Conservation (phyloP, 257 asterid genomes). For the Ajuga chamaepitys region DNA sequence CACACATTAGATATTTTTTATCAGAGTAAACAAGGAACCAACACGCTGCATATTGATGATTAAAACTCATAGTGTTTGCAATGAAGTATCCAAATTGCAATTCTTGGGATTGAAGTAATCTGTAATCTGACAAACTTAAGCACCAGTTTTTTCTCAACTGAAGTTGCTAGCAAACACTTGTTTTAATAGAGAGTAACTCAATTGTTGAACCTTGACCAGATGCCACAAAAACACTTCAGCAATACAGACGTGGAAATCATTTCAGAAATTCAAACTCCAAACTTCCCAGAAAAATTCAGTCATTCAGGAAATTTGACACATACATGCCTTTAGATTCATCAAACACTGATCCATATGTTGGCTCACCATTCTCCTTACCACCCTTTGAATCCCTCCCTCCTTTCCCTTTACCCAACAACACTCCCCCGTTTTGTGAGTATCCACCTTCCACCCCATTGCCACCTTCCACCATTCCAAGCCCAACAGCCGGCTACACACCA, state of each 20-base stretch:
- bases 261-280: slow-evolving; percentile 21
- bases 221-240: slow-evolving; percentile 29
- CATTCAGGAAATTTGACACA: slow-evolving; percentile 23
- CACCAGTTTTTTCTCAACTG: not conserved
- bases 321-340: slow-evolving; percentile 37
- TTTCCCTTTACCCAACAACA: slow-evolving; percentile 33
- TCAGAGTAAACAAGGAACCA: too few relatives aligned
- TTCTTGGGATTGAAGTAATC: not conserved
- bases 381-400: slow-evolving; percentile 89
- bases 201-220: slow-evolving; percentile 23
- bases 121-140: too few relatives aligned
- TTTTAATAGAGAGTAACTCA: not conserved
- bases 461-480: slow-evolving; percentile 36
- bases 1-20: too few relatives aligned
- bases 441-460: slow-evolving; percentile 47
- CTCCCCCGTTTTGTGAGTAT: slow-evolving; percentile 56
- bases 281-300: slow-evolving; percentile 4
- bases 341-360: slow-evolving; percentile 41
- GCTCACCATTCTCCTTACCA: slow-evolving; percentile 69
- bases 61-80: too few relatives aligned
- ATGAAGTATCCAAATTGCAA: not conserved
- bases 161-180: not conserved
- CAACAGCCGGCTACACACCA: slow-evolving; percentile 32
- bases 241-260: slow-evolving; percentile 6
- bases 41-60: too few relatives aligned